phyloP scores from a whole-genome alignment of 257 asterid species.

The Cinchona pubescens region DNA sequence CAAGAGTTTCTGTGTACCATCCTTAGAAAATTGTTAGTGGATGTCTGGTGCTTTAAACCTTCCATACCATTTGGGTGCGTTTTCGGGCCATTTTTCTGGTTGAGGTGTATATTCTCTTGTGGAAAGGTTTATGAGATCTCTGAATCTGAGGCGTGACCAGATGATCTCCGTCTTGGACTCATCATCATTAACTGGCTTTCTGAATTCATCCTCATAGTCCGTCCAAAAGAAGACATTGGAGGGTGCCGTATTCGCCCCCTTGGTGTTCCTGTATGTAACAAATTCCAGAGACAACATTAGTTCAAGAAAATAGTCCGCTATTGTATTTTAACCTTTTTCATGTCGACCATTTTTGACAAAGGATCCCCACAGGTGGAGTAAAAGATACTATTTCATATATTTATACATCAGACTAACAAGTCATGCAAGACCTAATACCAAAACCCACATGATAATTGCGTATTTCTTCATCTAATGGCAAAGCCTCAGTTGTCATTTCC shows the following conservation, averaged over 20 bases:
- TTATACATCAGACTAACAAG: not conserved
- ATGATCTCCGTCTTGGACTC: conserved; percentile 56
- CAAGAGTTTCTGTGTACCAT: not conserved
- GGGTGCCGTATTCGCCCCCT: conserved; percentile 69
- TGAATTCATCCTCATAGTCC: conserved; percentile 56
- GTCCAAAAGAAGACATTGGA: conserved; percentile 39
- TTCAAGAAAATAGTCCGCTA: not conserved
- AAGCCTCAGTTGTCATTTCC: not conserved
- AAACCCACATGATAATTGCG: not conserved
- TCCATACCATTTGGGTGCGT: not conserved
- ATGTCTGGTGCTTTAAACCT: conserved; percentile 7
- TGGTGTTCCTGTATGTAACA: conserved; percentile 53
- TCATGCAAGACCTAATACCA: conserved; percentile 1
- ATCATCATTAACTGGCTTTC: conserved; percentile 46
- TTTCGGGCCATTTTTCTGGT: not conserved
- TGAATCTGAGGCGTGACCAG: conserved; percentile 77
- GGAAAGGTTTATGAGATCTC: conserved; percentile 43
- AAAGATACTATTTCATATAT: not conserved
- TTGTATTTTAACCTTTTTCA: not conserved
- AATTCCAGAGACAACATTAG: not conserved
- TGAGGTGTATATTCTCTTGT: not conserved
- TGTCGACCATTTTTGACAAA: not conserved
- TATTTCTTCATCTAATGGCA: not conserved
- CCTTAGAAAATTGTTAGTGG: conserved; percentile 2
- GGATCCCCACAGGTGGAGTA: not conserved